Conservation (phyloP, 163 green algal genomes). For the Prototheca cutis region DNA sequence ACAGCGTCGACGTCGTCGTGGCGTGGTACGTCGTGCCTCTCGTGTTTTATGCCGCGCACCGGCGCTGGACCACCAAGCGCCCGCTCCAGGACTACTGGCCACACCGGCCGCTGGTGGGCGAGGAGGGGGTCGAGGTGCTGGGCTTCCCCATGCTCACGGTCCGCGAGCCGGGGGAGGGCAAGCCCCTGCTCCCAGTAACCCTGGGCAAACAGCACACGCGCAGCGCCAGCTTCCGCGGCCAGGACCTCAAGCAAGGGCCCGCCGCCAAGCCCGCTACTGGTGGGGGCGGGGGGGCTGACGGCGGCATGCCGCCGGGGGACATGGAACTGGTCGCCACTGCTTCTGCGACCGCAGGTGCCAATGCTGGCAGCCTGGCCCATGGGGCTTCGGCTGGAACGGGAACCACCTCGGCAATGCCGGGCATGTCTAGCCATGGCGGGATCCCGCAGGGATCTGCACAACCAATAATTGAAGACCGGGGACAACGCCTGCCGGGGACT, state of each 20-base stretch:
- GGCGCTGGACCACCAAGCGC: slow-evolving; percentile 49
- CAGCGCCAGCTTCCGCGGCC: not conserved
- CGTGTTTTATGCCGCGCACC: slow-evolving; percentile 48
- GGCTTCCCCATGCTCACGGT: slow-evolving; percentile 6
- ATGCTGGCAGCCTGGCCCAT: no score
- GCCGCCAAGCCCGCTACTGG: slow-evolving; percentile 9
- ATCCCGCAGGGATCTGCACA: no score
- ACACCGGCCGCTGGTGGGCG: slow-evolving; percentile 15
- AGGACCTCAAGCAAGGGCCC: not conserved
- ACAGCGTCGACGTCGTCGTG: slow-evolving; percentile 44
- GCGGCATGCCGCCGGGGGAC: no score
- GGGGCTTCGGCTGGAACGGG: no score
- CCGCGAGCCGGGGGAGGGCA: not conserved
- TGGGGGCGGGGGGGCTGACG: not conserved
- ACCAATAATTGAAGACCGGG: no score
- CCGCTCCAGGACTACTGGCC: slow-evolving; percentile 39
- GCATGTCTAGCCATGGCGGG: no score
- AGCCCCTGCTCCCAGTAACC: not conserved
- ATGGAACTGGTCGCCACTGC: no score
- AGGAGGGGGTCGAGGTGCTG: slow-evolving; percentile 17
- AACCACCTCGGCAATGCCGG: no score
- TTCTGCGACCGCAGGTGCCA: no score
- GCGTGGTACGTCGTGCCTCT: slow-evolving; percentile 47
- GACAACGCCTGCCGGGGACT: no score
- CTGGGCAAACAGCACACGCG: not conserved